phyloP scores from a whole-genome alignment of 768 basidiomycete genomes.

The Boletus vermiculosoides region DNA sequence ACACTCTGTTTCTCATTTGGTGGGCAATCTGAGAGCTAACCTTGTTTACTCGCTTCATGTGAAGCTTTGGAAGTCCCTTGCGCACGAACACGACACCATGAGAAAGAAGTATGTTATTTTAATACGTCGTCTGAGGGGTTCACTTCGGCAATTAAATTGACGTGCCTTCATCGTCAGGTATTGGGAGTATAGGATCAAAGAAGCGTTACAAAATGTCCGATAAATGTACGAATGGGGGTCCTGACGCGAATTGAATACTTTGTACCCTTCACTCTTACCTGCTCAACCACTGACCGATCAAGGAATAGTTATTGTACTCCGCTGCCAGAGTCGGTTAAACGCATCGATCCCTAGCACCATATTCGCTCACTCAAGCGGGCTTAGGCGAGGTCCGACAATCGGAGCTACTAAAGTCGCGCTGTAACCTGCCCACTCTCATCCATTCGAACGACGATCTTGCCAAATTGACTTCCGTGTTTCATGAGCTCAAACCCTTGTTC shows the following conservation, averaged over 20 bases:
- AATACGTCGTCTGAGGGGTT: slow-evolving; percentile 6
- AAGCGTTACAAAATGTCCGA: slow-evolving; percentile 36
- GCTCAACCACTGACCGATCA: background rate
- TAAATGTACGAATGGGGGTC: slow-evolving; percentile 15
- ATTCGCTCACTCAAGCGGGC: background rate
- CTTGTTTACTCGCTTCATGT: slow-evolving; percentile 10
- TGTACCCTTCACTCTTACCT: background rate
- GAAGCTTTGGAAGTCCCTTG: slow-evolving; percentile 72
- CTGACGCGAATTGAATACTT: slow-evolving; percentile 9
- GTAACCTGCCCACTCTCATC: slow-evolving; percentile 21
- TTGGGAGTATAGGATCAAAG: slow-evolving; percentile 72
- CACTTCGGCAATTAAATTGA: slow-evolving; percentile 27
- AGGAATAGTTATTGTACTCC: background rate
- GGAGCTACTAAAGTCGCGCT: slow-evolving; percentile 24
- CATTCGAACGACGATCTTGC: slow-evolving; percentile 69
- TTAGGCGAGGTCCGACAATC: background rate
- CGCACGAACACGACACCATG: slow-evolving; percentile 68
- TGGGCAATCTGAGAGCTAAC: slow-evolving; percentile 7
- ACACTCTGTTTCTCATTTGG: background rate
- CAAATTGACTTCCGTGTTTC: slow-evolving; percentile 65
- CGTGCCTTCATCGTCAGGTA: slow-evolving; percentile 46
- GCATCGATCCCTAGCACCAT: background rate
- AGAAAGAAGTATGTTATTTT: slow-evolving; percentile 62
- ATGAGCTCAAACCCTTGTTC: slow-evolving; percentile 73
- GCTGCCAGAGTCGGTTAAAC: background rate